Evolutionary conservation across 208 protist genomes (phyloP).

Genomic region (Leptomonas pyrrhocoris): DNA sequence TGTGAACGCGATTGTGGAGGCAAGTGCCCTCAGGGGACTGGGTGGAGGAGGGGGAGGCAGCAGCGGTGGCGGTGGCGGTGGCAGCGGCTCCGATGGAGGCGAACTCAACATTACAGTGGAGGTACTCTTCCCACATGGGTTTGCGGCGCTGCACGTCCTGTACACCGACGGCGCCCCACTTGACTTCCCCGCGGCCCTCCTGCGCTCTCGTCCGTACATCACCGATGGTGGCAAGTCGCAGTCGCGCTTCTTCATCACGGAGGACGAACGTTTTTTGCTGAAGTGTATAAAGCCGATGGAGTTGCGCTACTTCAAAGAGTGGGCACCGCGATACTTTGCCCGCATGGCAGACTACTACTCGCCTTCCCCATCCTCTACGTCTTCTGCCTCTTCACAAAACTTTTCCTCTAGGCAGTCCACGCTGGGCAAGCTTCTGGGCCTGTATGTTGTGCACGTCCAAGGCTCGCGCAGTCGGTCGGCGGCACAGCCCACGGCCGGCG

Average conservation of each 20-base stretch:
- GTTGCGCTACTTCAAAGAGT: conserved; percentile 66
- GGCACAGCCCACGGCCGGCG: neutral
- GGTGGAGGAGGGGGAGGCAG: conserved; percentile 3
- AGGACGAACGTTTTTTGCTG: conserved; percentile 69
- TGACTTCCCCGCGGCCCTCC: conserved; percentile 52
- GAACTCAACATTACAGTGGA: conserved; percentile 52
- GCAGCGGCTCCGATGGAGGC: neutral
- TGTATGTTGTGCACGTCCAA: conserved; percentile 36
- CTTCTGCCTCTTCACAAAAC: neutral
- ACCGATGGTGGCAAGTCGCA: conserved; percentile 78
- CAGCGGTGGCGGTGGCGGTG: neutral
- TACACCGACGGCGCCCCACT: conserved; percentile 43
- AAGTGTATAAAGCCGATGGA: conserved; percentile 80
- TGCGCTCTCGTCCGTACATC: conserved; percentile 49
- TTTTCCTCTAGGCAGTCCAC: conserved; percentile 14
- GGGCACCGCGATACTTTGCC: conserved; percentile 59
- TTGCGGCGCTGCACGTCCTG: conserved; percentile 59
- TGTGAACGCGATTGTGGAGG: conserved; percentile 8
- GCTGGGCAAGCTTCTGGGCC: conserved; percentile 34
- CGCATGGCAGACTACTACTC: conserved; percentile 47
- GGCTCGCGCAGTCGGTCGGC: conserved; percentile 12
- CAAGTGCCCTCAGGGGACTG: conserved; percentile 3
- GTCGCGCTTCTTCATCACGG: conserved; percentile 64
- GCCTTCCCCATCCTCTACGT: conserved; percentile 9
- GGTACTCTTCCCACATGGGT: conserved; percentile 58